phyloP scores from a whole-genome alignment of 2,329 filamentous ascomycete species.

The Trichoderma sp. region DNA sequence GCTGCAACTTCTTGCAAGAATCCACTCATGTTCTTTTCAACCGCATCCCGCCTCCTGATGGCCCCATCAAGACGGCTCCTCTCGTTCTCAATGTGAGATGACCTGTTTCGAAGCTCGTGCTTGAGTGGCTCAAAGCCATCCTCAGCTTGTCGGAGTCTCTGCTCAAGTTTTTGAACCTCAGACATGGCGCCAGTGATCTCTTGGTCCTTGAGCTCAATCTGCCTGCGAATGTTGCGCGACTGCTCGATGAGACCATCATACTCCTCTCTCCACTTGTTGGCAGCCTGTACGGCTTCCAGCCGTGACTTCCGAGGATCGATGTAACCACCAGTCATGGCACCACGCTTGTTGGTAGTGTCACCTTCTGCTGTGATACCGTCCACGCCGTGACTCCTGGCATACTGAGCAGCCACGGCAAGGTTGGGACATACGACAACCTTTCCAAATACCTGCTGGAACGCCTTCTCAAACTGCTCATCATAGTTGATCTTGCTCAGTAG shows the following conservation, averaged over 20 bases:
- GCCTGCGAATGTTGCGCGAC: slow-evolving; percentile 63
- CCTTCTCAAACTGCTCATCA: slow-evolving; percentile 74
- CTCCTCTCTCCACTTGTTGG: slow-evolving; percentile 73
- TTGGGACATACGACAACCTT: slow-evolving; percentile 94
- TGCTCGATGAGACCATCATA: slow-evolving; percentile 68
- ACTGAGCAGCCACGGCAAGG: slow-evolving; percentile 82
- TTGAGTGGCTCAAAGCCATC: slow-evolving; percentile 79
- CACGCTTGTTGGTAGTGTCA: slow-evolving; percentile 92
- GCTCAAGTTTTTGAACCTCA: slow-evolving; percentile 79
- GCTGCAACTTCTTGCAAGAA: slow-evolving; percentile 74
- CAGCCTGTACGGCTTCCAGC: slow-evolving; percentile 76
- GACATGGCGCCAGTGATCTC: slow-evolving; percentile 85
- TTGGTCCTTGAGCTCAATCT: slow-evolving; percentile 80
- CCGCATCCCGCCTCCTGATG: slow-evolving; percentile 61
- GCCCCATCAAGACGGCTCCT: slow-evolving; percentile 74
- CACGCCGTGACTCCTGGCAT: slow-evolving; percentile 87
- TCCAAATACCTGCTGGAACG: slow-evolving; percentile 93
- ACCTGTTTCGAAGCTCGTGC: slow-evolving; percentile 74
- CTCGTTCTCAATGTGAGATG: slow-evolving; percentile 71
- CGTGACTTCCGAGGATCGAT: slow-evolving; percentile 85
- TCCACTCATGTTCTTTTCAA: slow-evolving; percentile 73
- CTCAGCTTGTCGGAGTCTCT: slow-evolving; percentile 75
- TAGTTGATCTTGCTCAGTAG: slow-evolving; percentile 84
- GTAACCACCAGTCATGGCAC: slow-evolving; percentile 92
- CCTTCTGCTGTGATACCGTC: slow-evolving; percentile 94